Evolutionary conservation across 2,329 filamentous ascomycete species (phyloP).

Genomic region (Phoma sp.): DNA sequence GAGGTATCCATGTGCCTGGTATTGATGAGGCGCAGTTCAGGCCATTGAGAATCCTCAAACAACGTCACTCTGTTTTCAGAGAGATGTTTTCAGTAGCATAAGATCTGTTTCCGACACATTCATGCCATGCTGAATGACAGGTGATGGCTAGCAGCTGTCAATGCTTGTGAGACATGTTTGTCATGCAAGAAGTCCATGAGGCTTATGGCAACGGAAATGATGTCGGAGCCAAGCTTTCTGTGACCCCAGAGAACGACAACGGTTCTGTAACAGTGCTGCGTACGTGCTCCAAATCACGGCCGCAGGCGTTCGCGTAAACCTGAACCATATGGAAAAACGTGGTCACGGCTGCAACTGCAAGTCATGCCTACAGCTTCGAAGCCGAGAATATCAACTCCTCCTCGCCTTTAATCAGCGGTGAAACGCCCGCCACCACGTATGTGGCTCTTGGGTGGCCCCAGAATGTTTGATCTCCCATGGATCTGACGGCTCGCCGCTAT

Average conservation of each 20-base stretch:
- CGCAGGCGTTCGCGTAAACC: constrained; percentile 1
- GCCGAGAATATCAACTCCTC: constrained; percentile 3
- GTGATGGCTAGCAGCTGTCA: constrained; percentile 11
- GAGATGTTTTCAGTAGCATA: constrained; percentile 6
- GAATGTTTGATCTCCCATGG: constrained; percentile 6
- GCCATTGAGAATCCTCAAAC: constrained; percentile 2
- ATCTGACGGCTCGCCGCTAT: constrained; percentile 2
- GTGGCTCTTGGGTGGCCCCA: constrained; percentile 6
- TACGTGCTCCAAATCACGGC: not conserved
- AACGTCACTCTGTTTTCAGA: not conserved
- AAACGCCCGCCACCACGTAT: constrained; percentile 9
- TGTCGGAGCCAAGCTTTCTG: not conserved
- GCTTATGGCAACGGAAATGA: constrained; percentile 1
- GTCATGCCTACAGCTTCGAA: constrained; percentile 12
- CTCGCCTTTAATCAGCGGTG: constrained; percentile 15
- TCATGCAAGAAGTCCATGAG: constrained; percentile 6
- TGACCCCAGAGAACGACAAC: not conserved
- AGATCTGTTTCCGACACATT: constrained; percentile 7
- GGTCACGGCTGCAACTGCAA: constrained; percentile 8
- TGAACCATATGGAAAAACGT: not conserved
- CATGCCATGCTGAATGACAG: constrained; percentile 14
- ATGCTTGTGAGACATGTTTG: constrained; percentile 5
- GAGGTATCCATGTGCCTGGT: constrained; percentile 3
- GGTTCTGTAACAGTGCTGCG: not conserved
- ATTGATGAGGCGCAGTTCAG: constrained; percentile 14